These are phyloP conservation scores for Coix lacrymajobi DNA, from an alignment of 176 grass and related monocot genomes.

Conservation along the genomic window DNA sequence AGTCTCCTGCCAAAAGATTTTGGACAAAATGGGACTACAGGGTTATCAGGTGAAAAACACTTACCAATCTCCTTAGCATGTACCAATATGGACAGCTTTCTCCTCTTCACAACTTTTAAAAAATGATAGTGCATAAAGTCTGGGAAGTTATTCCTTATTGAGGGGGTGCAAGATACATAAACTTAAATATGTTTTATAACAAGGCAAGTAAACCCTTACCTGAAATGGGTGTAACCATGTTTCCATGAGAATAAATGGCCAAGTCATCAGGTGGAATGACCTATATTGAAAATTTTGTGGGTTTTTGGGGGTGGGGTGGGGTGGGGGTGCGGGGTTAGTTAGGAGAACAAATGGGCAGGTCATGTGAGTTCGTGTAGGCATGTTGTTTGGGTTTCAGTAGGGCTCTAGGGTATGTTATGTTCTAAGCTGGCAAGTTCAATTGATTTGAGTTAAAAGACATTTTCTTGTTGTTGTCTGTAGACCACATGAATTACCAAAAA, in stretches of 20 bases:
- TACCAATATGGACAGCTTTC: not conserved
- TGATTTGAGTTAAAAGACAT: not conserved
- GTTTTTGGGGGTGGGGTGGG: too few species aligned
- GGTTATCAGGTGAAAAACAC: slow-evolving; percentile 75
- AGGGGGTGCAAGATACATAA: not conserved
- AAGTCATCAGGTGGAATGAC: not conserved
- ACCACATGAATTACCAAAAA: not conserved
- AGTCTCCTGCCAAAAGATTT: slow-evolving; percentile 69
- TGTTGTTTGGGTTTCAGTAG: not conserved
- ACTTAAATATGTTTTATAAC: not conserved
- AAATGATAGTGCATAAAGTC: not conserved
- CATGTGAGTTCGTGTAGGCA: not conserved
- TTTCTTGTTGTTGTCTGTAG: not conserved
- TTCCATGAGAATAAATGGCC: not conserved
- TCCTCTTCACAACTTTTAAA: not conserved
- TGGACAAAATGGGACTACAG: slow-evolving; percentile 80
- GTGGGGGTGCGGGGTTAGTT: not conserved
- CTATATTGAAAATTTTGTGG: not conserved
- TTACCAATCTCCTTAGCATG: not conserved
- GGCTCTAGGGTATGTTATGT: not conserved
- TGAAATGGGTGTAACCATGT: not conserved
- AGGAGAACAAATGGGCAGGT: not conserved
- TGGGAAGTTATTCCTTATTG: not conserved
- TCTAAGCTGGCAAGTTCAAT: slow-evolving; percentile 15
- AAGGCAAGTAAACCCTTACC: not conserved